Conservation (phyloP, 768 basidiomycete species). For the Lanmaoa pseudosensibilis region DNA sequence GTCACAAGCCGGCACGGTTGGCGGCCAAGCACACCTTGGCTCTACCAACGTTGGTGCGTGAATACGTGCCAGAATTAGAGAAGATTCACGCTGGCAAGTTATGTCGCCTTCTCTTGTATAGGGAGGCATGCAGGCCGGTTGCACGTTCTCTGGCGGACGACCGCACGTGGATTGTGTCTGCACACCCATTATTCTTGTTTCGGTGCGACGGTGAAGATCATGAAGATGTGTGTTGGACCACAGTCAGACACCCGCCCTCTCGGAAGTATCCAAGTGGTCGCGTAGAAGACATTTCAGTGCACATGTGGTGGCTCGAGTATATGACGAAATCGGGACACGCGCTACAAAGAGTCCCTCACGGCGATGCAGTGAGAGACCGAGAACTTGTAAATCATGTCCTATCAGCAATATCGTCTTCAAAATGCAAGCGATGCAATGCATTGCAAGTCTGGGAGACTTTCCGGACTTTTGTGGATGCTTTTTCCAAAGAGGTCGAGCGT, state of each 20-base stretch:
- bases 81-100: conserved; percentile 7
- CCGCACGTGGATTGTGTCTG: conserved; percentile 7
- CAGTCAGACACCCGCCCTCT: conserved; percentile 1
- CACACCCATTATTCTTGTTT: neutral
- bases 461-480: conserved; percentile 8
- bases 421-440: neutral
- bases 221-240: neutral
- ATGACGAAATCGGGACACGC: conserved; percentile 10
- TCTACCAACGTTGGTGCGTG: neutral
- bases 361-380: conserved; percentile 1
- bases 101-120: conserved; percentile 7
- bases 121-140: conserved; percentile 2
- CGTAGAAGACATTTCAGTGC: neutral
- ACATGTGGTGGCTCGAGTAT: conserved; percentile 18
- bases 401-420: conserved; percentile 3
- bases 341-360: neutral
- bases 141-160: conserved; percentile 3
- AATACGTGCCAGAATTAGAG: conserved; percentile 12
- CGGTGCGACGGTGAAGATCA: neutral
- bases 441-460: neutral
- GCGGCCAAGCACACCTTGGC: conserved; percentile 13
- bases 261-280: conserved; percentile 1
- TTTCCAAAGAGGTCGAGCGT: conserved; percentile 8
- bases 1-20: neutral
- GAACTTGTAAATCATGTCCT: neutral